These are phyloP conservation scores for Triglochin maritima DNA, from an alignment of 106 monocot species.

Conservation along the genomic window DNA sequence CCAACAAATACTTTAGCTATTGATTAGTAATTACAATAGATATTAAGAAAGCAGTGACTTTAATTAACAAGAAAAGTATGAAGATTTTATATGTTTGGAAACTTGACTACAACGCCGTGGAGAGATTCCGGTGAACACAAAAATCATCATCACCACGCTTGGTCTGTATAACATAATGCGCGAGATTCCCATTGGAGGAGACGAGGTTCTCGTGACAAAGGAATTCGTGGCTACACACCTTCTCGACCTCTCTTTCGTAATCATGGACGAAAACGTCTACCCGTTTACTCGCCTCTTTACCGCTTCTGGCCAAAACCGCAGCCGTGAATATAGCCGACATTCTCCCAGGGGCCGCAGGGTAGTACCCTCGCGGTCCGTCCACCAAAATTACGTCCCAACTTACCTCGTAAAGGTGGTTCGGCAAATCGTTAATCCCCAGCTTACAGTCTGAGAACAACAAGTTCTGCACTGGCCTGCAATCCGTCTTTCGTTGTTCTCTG, in stretches of 20 bases:
- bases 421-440: conserved; percentile 75
- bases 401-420: conserved; percentile 85
- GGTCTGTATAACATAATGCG: conserved; percentile 36
- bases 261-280: conserved; percentile 72
- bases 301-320: conserved; percentile 65
- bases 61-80: too few species aligned
- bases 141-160: background rate
- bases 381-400: conserved; percentile 78
- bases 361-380: conserved; percentile 80
- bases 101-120: background rate
- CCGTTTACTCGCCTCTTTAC: conserved; percentile 5
- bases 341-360: conserved; percentile 50
- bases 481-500: conserved; percentile 11
- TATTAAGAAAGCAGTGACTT: too few species aligned
- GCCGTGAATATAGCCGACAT: conserved; percentile 81
- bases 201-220: conserved; percentile 66
- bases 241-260: conserved; percentile 64
- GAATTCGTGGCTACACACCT: conserved; percentile 55
- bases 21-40: too few species aligned
- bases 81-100: too few species aligned
- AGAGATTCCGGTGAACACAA: background rate
- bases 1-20: too few species aligned
- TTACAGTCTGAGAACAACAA: conserved; percentile 81
- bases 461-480: conserved; percentile 80
- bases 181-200: conserved; percentile 29